A percentile compares a stretch with the other conserved stretches of the same genome.
Evolutionary conservation across 148 eudicot genomes (phyloP).

Genomic region (Arctostaphylos glauca): DNA sequence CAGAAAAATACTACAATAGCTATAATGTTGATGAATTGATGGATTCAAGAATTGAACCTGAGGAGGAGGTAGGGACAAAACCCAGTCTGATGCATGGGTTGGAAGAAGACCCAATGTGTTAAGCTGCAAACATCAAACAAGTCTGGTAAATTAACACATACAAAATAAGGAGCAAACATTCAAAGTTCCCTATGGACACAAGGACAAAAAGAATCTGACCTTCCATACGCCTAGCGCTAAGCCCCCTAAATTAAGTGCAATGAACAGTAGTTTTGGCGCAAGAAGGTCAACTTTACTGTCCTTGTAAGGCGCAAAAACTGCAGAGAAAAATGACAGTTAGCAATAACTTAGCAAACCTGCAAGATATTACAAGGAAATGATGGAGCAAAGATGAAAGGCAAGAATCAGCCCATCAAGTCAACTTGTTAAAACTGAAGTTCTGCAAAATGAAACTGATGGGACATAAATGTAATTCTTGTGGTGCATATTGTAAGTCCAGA

Average conservation of each 20-base stretch:
- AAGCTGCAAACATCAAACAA: slow-evolving; percentile 50
- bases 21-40: not conserved
- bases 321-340: slow-evolving; percentile 14
- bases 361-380: not conserved
- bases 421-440: not conserved
- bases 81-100: slow-evolving; percentile 97
- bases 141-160: not conserved
- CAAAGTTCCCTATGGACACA: not conserved
- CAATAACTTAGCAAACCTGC: not conserved
- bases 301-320: slow-evolving; percentile 91
- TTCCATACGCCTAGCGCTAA: slow-evolving; percentile 88
- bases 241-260: slow-evolving; percentile 82
- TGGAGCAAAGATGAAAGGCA: not conserved
- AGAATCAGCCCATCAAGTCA: not conserved
- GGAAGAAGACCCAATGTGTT: slow-evolving; percentile 96
- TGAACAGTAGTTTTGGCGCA: slow-evolving; percentile 70
- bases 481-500: not conserved
- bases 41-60: slow-evolving; percentile 47
- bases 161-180: not conserved
- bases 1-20: not conserved
- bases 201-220: slow-evolving; percentile 34
- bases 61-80: slow-evolving; percentile 88
- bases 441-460: not conserved
- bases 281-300: slow-evolving; percentile 82
- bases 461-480: not conserved